A percentile compares a stretch with the other conserved stretches of the same genome.
phyloP scores from a whole-genome alignment of 1,284 basidiomycete species.

The Inonotus obliquus region DNA sequence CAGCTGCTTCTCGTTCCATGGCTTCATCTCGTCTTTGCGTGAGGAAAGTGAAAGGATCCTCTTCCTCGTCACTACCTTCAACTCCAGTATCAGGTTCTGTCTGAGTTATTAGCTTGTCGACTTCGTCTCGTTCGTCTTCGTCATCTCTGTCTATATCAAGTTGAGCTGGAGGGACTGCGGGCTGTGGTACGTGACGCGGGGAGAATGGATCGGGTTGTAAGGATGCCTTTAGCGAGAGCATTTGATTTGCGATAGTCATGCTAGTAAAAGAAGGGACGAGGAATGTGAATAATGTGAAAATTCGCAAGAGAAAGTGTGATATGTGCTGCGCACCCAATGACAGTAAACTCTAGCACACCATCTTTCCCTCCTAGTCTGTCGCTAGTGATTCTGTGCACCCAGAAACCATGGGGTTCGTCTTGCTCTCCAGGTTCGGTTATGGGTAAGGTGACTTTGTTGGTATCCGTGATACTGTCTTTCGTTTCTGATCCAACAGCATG shows the following conservation, averaged over 20 bases:
- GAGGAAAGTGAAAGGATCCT: slow-evolving; percentile 8
- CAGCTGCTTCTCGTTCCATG: slow-evolving; percentile 24
- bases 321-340: slow-evolving; percentile 65
- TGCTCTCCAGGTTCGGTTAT: slow-evolving; percentile 27
- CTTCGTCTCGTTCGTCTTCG: slow-evolving; percentile 1
- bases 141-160: slow-evolving; percentile 1
- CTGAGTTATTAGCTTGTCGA: not conserved
- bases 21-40: slow-evolving; percentile 26
- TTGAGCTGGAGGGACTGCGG: slow-evolving; percentile 20
- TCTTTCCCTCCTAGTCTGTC: slow-evolving; percentile 67
- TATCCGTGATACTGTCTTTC: slow-evolving; percentile 20
- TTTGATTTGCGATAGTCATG: slow-evolving; percentile 89
- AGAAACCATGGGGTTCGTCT: slow-evolving; percentile 61
- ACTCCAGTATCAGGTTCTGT: not conserved
- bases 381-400: slow-evolving; percentile 75
- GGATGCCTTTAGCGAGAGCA: slow-evolving; percentile 91
- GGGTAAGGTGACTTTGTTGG: slow-evolving; percentile 24
- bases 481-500: slow-evolving; percentile 25
- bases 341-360: slow-evolving; percentile 79
- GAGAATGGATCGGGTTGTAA: slow-evolving; percentile 85
- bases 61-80: slow-evolving; percentile 12
- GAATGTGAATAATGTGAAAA: not conserved
- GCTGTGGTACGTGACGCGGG: slow-evolving; percentile 45
- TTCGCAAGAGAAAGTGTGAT: slow-evolving; percentile 25
- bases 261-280: slow-evolving; percentile 36